phyloP scores from a whole-genome alignment of 495 filamentous ascomycete genomes.

The Lophium mytilinum region DNA sequence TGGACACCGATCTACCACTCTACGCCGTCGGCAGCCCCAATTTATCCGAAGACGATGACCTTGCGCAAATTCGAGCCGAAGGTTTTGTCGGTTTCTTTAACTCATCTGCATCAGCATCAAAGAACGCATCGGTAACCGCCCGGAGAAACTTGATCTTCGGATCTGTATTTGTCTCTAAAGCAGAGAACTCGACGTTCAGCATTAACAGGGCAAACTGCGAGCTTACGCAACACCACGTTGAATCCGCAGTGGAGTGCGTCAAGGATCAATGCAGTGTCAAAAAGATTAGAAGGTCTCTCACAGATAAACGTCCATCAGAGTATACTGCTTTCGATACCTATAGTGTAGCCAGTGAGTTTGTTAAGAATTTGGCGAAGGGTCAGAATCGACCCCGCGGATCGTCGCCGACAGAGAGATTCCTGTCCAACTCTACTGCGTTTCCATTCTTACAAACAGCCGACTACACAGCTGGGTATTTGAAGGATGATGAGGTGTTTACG shows the following conservation, averaged over 20 bases:
- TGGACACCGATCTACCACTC: not conserved
- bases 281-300: conserved; percentile 10
- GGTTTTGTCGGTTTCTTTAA: conserved; percentile 4
- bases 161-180: too few species aligned
- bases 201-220: conserved; percentile 15
- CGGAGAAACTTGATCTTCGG: too few species aligned
- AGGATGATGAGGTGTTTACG: not conserved
- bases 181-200: not conserved
- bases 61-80: not conserved
- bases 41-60: not conserved
- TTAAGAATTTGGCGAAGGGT: conserved; percentile 1
- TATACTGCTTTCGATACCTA: conserved; percentile 15
- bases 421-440: conserved; percentile 6
- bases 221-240: conserved; percentile 9
- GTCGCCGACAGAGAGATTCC: conserved; percentile 9
- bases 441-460: conserved; percentile 3
- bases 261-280: conserved; percentile 5
- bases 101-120: not conserved
- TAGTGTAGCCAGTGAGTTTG: not conserved
- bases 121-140: too few species aligned
- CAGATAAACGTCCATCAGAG: not conserved
- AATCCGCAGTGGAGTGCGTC: conserved; percentile 12
- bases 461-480: not conserved
- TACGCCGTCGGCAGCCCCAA: too few species aligned
- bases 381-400: not conserved